Percentiles rank a stretch among this genome's conserved stretches.
phyloP scores from a whole-genome alignment of 2,329 filamentous ascomycete species.

The Aspergillus sp. region DNA sequence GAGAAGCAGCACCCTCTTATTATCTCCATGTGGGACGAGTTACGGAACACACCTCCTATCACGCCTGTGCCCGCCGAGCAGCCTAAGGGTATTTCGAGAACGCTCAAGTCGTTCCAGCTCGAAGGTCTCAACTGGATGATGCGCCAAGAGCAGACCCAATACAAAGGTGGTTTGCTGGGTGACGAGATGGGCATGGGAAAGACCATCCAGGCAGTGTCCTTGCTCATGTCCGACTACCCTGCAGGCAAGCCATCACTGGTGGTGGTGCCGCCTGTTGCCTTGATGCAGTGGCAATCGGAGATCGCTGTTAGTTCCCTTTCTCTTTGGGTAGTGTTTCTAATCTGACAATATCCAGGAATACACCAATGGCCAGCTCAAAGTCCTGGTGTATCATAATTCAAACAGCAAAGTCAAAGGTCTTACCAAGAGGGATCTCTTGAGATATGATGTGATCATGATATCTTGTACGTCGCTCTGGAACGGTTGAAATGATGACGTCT shows the following conservation, averaged over 20 bases:
- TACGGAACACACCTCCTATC: constrained; percentile 68
- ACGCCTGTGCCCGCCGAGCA: constrained; percentile 65
- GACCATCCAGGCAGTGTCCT: constrained; percentile 94
- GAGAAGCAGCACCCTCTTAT: constrained; percentile 76
- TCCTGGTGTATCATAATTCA: constrained; percentile 85
- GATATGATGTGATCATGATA: constrained; percentile 93
- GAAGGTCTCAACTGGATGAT: constrained; percentile 95
- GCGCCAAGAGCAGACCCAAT: constrained; percentile 79
- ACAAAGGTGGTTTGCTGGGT: constrained; percentile 85
- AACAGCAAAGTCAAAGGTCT: constrained; percentile 80
- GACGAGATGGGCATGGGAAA: constrained; percentile 99
- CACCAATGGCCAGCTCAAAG: constrained; percentile 85
- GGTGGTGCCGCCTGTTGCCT: constrained; percentile 84
- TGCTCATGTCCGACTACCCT: constrained; percentile 97
- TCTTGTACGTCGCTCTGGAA: constrained; percentile 64
- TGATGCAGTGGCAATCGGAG: constrained; percentile 92
- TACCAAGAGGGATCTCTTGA: constrained; percentile 70
- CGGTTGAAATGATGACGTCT: constrained; percentile 1
- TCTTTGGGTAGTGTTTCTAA: background rate
- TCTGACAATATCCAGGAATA: constrained; percentile 47
- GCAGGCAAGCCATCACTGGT: constrained; percentile 80
- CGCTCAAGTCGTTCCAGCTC: constrained; percentile 88
- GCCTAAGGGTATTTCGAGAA: constrained; percentile 74
- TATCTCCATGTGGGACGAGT: constrained; percentile 77
- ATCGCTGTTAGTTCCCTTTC: constrained; percentile 57